Evolutionary conservation across 371 early-diverging fungal species (phyloP), one percentile per base, ranked within the genome.

Genomic region (Saksenaea oblongispora): DNA sequence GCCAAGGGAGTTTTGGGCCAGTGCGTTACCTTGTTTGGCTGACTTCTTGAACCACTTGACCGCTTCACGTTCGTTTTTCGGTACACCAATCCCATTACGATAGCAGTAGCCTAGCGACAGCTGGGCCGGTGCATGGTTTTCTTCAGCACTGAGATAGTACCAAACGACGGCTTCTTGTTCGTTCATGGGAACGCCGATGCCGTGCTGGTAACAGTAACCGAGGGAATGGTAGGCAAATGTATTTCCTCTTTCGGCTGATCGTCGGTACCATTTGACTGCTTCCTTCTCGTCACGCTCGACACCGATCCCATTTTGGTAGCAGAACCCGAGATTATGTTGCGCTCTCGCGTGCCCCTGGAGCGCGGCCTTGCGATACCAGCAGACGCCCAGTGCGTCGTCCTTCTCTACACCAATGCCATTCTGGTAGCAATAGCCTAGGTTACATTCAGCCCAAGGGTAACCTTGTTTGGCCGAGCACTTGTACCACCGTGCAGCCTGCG

Each of bases 201-300:
- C 96, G 67, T 96, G 92, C 56, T 93, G 93, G 70, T 89, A 95
- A 69, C 96, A 96, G 68, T 91, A 94, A 4, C 95, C 98, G 34
- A 96, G 82, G 1, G 92, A 91, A 56, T 93, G 93, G 56, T 86
- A 85, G 4, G 93, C 95, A 65, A 91, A 87, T 9, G 89, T 84
- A 61, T 93, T 91, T n/a, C 91, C 92, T 36, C 85, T 85, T 37
- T 84, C 87, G 1, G 95, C 94, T 24, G 93, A 84, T 51, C 84
- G 83, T 56, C 77, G 77, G 69, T 84, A 93, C 89, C 88, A 91
- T 66, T 74, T 66, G 58, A 90, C 80, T 11, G 96, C 95, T 63
- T 82, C 79, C 18, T 67, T 69, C 14, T 84, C 75, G 61, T 90
- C 72, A 64, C 85, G 78, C 27, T 69, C 70, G 7, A 95, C 87